These are phyloP conservation scores for Cephaloascus albidus DNA, from an alignment of 805 yeast genomes.

Conservation along the genomic window DNA sequence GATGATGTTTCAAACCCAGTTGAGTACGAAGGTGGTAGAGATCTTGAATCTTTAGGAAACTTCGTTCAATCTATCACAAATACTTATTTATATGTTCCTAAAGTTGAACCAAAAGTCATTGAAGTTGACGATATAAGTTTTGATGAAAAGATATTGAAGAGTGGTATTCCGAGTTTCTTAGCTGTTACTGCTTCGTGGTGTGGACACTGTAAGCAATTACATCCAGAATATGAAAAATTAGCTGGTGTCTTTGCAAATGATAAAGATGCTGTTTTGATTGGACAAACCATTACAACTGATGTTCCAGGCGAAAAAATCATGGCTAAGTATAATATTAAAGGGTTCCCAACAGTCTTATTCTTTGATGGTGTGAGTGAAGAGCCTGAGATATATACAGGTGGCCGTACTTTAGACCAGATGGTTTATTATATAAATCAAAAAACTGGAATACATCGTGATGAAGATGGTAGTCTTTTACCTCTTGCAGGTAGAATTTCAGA, in stretches of 20 bases:
- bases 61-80: slow-evolving; percentile 38
- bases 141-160: slow-evolving; percentile 25
- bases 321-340: slow-evolving; percentile 27
- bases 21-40: slow-evolving; percentile 48
- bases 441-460: slow-evolving; percentile 16
- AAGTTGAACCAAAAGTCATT: slow-evolving; percentile 11
- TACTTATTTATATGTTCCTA: slow-evolving; percentile 19
- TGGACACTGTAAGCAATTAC: slow-evolving; percentile 42
- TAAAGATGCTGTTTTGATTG: slow-evolving; percentile 28
- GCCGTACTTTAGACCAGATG: slow-evolving; percentile 10
- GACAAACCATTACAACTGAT: slow-evolving; percentile 36
- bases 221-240: slow-evolving; percentile 39
- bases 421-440: slow-evolving; percentile 17
- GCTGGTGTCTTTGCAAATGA: slow-evolving; percentile 40
- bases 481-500: slow-evolving; percentile 21
- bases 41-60: slow-evolving; percentile 36
- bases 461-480: slow-evolving; percentile 14
- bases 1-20: slow-evolving; percentile 36
- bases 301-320: slow-evolving; percentile 33
- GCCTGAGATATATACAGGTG: slow-evolving; percentile 19
- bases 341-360: slow-evolving; percentile 48
- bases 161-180: slow-evolving; percentile 28
- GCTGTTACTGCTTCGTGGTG: slow-evolving; percentile 58
- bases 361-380: slow-evolving; percentile 20
- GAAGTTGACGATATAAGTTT: slow-evolving; percentile 31